Base-by-base conservation (phyloP, 805 yeast species). In the Candida tallmaniae region DNA sequence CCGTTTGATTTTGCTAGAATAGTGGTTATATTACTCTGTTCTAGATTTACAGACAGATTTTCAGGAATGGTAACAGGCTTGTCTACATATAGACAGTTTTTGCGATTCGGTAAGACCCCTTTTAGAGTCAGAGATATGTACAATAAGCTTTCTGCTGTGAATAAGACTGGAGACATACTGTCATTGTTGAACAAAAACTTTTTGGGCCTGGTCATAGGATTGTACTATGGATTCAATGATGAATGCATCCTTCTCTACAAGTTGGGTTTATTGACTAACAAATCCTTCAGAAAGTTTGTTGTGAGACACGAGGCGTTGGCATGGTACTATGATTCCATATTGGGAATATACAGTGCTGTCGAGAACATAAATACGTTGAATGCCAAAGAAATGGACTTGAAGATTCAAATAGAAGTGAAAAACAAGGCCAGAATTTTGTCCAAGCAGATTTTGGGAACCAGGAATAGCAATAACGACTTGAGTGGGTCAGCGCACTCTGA, bases 51-150 rank as follows among this genome's bases (percentile, higher is more conserved):
- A 29, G 47, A 56, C 19, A 64, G 64, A 46, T 60, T 65, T 15
- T 50, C 55, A 17, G 78, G 68, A n/a, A 56, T 65, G 39, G 73
- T 70, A 8, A 56, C 52, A 23, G 74, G 70, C 39, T 62, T 74
- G 34, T 73, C 70, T 33, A 56, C 71, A 8, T 83, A 78, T 54
- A 72, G 93, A 55, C 86, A 80, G 49, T 68, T 78, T 35, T 56
- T 82, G 44, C 68, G 90, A 45, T 80, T 80, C 40, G 90, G 89
- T 26, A 74, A 78, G 29, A 68, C 83, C 5, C 87, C 87, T 2
- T 76, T 79, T 54, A 65, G 80, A 42, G 27, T 77, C 2, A 50
- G 69, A 23, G 53, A 60, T 17, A 42, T 74, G 12, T 31, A 52
- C 20, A 43, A 42, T 13, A 70, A 68, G 40, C 9, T 75, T 0